A percentile compares a stretch with the other conserved stretches of the same genome.
phyloP scores from a whole-genome alignment of 305 asterid species.

The Fraxinus floribunda region DNA sequence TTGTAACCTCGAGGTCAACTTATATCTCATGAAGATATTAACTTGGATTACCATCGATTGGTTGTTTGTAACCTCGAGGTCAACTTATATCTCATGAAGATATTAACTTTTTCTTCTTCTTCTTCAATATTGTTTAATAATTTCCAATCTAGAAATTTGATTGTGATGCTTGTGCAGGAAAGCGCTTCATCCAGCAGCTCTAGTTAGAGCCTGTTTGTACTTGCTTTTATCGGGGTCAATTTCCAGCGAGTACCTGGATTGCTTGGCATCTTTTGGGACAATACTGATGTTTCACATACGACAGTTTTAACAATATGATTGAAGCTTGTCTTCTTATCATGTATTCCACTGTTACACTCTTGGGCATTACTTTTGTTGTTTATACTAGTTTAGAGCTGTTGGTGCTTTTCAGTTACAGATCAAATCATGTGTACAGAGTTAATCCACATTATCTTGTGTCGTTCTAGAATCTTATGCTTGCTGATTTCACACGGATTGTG shows the following conservation, averaged over 20 bases:
- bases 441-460: neutral
- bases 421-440: neutral
- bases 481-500: neutral
- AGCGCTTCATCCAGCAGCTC: constrained; percentile 37
- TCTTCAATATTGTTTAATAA: neutral
- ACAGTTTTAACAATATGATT: neutral
- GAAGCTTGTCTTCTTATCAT: neutral
- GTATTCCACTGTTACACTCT: neutral
- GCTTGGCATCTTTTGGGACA: neutral
- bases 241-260: neutral
- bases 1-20: neutral
- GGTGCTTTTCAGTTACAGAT: neutral
- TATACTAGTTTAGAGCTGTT: neutral
- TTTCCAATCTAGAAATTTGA: neutral
- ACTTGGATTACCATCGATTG: too few species aligned
- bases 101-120: neutral
- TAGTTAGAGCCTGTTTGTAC: constrained; percentile 22
- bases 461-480: neutral
- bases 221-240: neutral
- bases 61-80: too few species aligned
- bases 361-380: neutral
- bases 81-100: too few species aligned
- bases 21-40: neutral
- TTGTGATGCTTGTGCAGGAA: constrained; percentile 41
- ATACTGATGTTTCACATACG: constrained; percentile 1